Percentiles rank a stretch among this genome's conserved stretches.
These are phyloP conservation scores for Panus rudis DNA, from an alignment of 768 basidiomycete genomes.

Conservation along the genomic window DNA sequence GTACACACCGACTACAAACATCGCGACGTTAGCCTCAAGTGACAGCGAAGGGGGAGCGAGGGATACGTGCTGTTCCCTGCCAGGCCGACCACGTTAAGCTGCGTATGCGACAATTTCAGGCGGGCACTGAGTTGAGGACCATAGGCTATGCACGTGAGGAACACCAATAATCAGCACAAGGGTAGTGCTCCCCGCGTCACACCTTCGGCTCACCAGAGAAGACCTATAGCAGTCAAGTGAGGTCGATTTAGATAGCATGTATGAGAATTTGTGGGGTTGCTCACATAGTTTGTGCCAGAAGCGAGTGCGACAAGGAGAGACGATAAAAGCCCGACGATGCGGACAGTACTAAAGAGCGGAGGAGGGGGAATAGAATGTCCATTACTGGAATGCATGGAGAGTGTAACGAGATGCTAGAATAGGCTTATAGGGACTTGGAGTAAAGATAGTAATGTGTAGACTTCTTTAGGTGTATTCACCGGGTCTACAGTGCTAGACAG, in stretches of 20 bases:
- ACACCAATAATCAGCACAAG: background rate
- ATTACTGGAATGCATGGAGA: background rate
- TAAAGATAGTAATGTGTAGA: no score
- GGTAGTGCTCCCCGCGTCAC: background rate
- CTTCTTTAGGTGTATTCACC: no score
- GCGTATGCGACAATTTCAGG: slow-evolving; percentile 70
- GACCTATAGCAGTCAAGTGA: slow-evolving; percentile 15
- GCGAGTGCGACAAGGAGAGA: slow-evolving; percentile 25
- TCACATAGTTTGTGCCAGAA: slow-evolving; percentile 30
- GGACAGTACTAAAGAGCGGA: slow-evolving; percentile 11
- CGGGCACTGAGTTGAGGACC: slow-evolving; percentile 80
- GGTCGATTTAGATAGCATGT: background rate
- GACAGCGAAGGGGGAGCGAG: background rate
- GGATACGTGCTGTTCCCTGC: slow-evolving; percentile 59
- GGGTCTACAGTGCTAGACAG: no score
- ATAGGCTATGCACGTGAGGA: slow-evolving; percentile 48
- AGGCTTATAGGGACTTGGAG: no score
- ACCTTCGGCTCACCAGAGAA: slow-evolving; percentile 26
- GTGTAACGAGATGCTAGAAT: no score
- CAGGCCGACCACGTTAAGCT: slow-evolving; percentile 75
- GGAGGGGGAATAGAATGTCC: slow-evolving; percentile 6
- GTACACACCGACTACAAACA: slow-evolving; percentile 63
- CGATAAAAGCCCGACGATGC: slow-evolving; percentile 20
- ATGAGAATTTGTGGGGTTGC: background rate
- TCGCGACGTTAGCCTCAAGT: slow-evolving; percentile 1